A percentile compares a stretch with the other conserved stretches of the same genome.
Evolutionary conservation across 495 filamentous ascomycete species (phyloP).

Genomic region (Neurospora sp.): DNA sequence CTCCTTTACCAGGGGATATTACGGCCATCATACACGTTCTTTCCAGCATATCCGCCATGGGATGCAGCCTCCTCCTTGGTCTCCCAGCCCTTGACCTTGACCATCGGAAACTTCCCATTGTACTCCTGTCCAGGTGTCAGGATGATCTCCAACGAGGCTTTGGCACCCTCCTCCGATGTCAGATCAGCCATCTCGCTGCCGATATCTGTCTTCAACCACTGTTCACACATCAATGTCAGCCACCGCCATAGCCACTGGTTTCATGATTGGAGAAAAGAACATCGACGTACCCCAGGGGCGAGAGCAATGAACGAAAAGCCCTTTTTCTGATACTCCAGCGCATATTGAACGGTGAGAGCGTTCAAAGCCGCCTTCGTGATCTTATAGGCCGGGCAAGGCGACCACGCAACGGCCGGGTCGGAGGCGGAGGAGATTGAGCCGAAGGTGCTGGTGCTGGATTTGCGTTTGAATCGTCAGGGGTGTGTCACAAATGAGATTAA

Average conservation of each 20-base stretch:
- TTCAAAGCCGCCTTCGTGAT: constrained; percentile 44
- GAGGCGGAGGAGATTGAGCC: constrained; percentile 31
- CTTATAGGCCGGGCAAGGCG: constrained; percentile 37
- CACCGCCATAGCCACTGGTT: neutral
- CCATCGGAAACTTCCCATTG: constrained; percentile 38
- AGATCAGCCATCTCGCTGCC: constrained; percentile 32
- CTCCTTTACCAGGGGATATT: neutral
- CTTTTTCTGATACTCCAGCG: constrained; percentile 27
- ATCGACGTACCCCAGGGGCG: constrained; percentile 31
- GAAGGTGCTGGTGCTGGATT: constrained; percentile 25
- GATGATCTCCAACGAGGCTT: constrained; percentile 37
- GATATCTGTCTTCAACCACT: constrained; percentile 1
- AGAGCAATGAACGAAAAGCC: constrained; percentile 38
- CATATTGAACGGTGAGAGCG: constrained; percentile 40
- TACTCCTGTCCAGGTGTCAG: constrained; percentile 21
- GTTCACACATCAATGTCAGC: neutral
- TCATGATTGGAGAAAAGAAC: neutral
- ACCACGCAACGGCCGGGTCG: constrained; percentile 8
- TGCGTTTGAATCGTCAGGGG: neutral
- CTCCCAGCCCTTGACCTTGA: constrained; percentile 37
- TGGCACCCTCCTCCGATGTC: constrained; percentile 30
- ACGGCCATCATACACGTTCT: constrained; percentile 2
- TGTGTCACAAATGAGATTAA: neutral
- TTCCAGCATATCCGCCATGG: neutral
- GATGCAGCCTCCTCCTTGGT: neutral